phyloP scores from a whole-genome alignment of 768 basidiomycete genomes.

The Mycena indigotica region DNA sequence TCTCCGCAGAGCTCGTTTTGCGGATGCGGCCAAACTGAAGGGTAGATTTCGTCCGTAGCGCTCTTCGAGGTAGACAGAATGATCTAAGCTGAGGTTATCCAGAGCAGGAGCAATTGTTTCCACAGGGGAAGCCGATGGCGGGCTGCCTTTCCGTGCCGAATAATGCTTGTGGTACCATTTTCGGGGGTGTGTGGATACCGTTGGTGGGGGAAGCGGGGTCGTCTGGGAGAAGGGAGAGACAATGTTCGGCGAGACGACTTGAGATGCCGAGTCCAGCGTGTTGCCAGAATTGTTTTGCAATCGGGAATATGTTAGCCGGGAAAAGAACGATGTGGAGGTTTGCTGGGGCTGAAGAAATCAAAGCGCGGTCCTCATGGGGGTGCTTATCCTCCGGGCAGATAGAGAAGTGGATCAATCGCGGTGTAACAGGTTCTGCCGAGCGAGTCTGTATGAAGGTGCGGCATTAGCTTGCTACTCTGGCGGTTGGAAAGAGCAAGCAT shows the following conservation, averaged over 20 bases:
- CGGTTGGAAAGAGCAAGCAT: slow-evolving; percentile 80
- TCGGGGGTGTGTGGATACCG: slow-evolving; percentile 28
- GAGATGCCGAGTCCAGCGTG: slow-evolving; percentile 91
- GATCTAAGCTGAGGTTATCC: slow-evolving; percentile 64
- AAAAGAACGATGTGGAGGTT: slow-evolving; percentile 86
- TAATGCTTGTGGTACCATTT: slow-evolving; percentile 63
- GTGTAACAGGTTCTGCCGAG: slow-evolving; percentile 44
- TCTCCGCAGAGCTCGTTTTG: slow-evolving; percentile 85
- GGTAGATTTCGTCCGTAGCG: slow-evolving; percentile 93
- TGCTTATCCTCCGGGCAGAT: slow-evolving; percentile 62
- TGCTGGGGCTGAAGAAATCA: slow-evolving; percentile 36
- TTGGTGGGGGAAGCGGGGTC: slow-evolving; percentile 30
- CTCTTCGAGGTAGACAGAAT: slow-evolving; percentile 83
- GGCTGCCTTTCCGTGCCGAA: slow-evolving; percentile 37
- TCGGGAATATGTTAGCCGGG: slow-evolving; percentile 54
- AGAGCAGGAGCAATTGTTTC: slow-evolving; percentile 4
- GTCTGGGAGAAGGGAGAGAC: slow-evolving; percentile 69
- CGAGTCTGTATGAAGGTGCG: slow-evolving; percentile 68
- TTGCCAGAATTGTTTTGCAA: slow-evolving; percentile 95
- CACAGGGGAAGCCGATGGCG: slow-evolving; percentile 1
- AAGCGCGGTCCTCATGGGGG: slow-evolving; percentile 29
- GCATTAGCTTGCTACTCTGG: slow-evolving; percentile 71
- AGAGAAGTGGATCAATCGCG: slow-evolving; percentile 68
- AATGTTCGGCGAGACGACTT: slow-evolving; percentile 82
- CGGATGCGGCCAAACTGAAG: slow-evolving; percentile 65